Percentiles rank a stretch among this genome's conserved stretches.
Evolutionary conservation across 1,284 basidiomycete genomes (phyloP).

Genomic region (Irpex sp.): DNA sequence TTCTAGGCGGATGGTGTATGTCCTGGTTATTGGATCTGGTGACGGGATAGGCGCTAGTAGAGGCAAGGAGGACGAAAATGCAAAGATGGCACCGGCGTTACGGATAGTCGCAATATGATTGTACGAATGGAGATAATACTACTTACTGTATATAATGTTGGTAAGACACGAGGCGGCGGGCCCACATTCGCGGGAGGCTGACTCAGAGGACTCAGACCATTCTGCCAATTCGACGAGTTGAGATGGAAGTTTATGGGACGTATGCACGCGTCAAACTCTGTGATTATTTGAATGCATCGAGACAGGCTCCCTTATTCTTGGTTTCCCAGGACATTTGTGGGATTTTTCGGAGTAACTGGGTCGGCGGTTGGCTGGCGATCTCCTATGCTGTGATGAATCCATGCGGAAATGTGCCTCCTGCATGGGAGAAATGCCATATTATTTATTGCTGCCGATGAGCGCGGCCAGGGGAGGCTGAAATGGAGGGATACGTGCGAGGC

Average conservation of each 20-base stretch:
- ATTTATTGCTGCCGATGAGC: not conserved
- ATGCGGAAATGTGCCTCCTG: conserved; percentile 9
- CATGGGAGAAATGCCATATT: conserved; percentile 12
- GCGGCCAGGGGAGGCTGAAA: not conserved
- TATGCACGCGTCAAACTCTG: not conserved
- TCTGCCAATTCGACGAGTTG: not conserved
- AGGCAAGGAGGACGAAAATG: conserved; percentile 2
- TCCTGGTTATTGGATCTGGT: conserved; percentile 3
- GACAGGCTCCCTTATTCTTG: not conserved
- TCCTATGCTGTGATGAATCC: conserved; percentile 11
- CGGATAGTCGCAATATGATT: conserved; percentile 7
- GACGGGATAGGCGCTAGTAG: not conserved
- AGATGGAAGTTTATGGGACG: not conserved
- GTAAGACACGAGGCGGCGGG: not conserved
- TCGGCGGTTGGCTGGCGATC: conserved; percentile 14
- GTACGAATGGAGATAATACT: conserved; percentile 14
- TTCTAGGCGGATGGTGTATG: not conserved
- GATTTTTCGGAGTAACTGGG: conserved; percentile 20
- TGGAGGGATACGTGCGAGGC: conserved; percentile 8
- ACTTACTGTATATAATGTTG: not conserved
- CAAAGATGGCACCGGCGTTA: conserved; percentile 7
- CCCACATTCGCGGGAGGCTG: conserved; percentile 16
- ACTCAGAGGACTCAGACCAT: conserved; percentile 12
- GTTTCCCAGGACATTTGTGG: conserved; percentile 20
- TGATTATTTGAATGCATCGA: not conserved